Evolutionary conservation across 2,329 filamentous ascomycete genomes (phyloP), one percentile per base, ranked within the genome.

Genomic region (Delphinella strobiligena): DNA sequence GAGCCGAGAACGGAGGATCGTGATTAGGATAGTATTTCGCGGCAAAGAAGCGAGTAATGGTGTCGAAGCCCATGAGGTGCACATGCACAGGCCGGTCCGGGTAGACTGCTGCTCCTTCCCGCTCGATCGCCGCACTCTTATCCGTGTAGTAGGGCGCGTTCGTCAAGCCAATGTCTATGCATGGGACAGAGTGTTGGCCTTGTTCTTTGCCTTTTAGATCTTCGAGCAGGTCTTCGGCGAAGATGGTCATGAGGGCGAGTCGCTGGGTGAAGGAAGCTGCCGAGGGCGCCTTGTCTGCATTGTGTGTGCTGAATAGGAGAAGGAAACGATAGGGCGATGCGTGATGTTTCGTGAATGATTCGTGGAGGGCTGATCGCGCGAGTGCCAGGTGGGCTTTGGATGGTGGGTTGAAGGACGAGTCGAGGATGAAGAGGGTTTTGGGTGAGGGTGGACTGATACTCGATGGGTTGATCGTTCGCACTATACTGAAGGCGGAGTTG

Each of bases 21-120:
- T 63, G 46, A 39, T 55, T 49, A 4, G 58, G 54, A 53, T 86
- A 85, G 60, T 89, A 89, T 54, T 81, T 83, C 0, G 80, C 71
- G 36, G 82, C 67, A 38, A 89, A 75, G 38, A 89, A 74, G 15
- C 83, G 72, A 12, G 81, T 74, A 5, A 88, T 61, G 0, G 83
- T 89, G 51, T 89, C 83, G 54, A 77, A 89, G 19, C 84, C 84
- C 2, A 76, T 72, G 2, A 88, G 70, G 51, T 83, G 83, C 3
- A 82, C 62, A 50, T 86, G 80, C 38, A 42, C 52, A 0, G 64
- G 61, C 5, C 51, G 45, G 14, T 52, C 51, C 0, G 61, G 51
- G 36, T 56, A 58, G 3, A 51, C 54, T 12, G 61, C 53, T 10
- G 32, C 41, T 31, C 48, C 53, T 38, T 62, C 61, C 0, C 58